Evolutionary conservation across 805 yeast genomes (phyloP), one percentile per base, ranked within the genome.

Genomic region (Starmerella potacharoeniae): DNA sequence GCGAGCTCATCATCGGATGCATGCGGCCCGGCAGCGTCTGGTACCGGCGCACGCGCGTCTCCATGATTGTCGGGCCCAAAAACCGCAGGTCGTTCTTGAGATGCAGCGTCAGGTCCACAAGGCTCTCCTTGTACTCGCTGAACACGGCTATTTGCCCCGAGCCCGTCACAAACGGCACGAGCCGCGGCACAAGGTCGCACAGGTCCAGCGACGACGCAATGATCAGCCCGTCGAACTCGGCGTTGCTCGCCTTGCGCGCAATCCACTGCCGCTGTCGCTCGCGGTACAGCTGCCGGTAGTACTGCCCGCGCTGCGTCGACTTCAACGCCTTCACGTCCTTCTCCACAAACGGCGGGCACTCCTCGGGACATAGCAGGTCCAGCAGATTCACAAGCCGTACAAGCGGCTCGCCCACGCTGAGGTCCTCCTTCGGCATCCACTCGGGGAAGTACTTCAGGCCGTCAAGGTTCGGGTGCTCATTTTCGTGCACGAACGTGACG

Each of bases 21-120:
- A 91, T 74, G 66, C 95, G 82, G 7, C 97, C 98, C 17, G 95
- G 87, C 33, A 91, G 80, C 3, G 97, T 88, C 72, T 93, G 99
- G 67, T 84, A 90, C 50, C 82, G 83, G 60, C 97, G 78, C 11
- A 85, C 93, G 58, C 86, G 76, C 0, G 95, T 80, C 68, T 90
- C 96, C 58, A 78, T 75, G 28, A 91, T 80, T 14, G 87, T 79
- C 5, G 97, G 95, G 0, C 93, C 91, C 62, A 93, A 73, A 9
- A 86, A 78, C 47, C 88, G 75, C 57, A 80, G 75, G 64, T 90
- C 95, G 33, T 72, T 71, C 60, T 79, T 74, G 45, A 90, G 73
- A n/a, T 72, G 74, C 60, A 85, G 83, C 58, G 86, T 88, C 3
- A 87, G 74, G 55, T 83, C 87, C 53, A 89, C 77, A 43, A 93